These are phyloP conservation scores for Coelastrella sp. DNA, from an alignment of 139 green algal genomes.

Conservation along the genomic window DNA sequence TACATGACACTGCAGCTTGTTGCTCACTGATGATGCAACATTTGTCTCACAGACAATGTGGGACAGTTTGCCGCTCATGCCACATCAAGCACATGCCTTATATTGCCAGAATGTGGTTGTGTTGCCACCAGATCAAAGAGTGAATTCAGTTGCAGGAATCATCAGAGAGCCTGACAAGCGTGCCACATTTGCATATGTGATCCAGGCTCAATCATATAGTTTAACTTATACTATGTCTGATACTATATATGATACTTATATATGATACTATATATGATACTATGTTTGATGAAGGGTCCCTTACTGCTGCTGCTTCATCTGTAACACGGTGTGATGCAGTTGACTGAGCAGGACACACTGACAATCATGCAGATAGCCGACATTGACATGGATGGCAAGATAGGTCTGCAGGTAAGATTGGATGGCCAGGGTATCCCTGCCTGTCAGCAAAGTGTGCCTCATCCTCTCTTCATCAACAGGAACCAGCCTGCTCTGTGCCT, in stretches of 20 bases:
- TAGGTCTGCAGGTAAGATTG: background rate
- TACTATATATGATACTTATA: too few species aligned
- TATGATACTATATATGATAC: too few species aligned
- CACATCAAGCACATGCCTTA: too few species aligned
- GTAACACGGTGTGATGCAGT: background rate
- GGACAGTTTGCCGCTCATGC: too few species aligned
- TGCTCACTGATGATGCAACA: too few species aligned
- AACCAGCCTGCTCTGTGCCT: background rate
- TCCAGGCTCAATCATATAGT: background rate
- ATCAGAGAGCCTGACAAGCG: too few species aligned
- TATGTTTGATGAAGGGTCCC: too few species aligned
- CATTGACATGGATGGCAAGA: conserved; percentile 9
- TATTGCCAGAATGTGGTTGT: too few species aligned
- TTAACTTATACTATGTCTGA: background rate
- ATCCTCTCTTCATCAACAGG: background rate
- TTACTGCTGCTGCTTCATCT: background rate
- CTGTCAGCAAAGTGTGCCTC: background rate
- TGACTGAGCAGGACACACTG: background rate
- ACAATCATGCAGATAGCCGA: conserved; percentile 24
- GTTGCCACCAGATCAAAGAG: too few species aligned
- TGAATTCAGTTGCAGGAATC: too few species aligned
- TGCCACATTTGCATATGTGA: background rate
- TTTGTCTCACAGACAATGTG: too few species aligned
- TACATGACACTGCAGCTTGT: too few species aligned
- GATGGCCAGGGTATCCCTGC: background rate